Percentiles rank a stretch among this genome's conserved stretches.
phyloP scores from a whole-genome alignment of 345 rosid genomes.

The Clausena lansium region DNA sequence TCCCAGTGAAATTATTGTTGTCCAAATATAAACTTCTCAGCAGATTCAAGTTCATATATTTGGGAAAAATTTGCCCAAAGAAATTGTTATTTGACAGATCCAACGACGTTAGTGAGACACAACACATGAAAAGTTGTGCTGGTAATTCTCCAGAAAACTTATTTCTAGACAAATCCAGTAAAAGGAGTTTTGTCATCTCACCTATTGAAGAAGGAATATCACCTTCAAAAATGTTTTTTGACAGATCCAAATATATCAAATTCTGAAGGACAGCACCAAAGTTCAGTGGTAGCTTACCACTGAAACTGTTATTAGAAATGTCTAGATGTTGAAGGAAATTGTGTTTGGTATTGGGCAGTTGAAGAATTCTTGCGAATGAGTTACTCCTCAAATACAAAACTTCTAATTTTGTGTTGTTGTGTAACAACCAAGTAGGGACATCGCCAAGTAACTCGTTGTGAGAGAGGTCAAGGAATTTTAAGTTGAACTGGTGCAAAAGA shows the following conservation, averaged over 20 bases:
- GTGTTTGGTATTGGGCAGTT: neutral
- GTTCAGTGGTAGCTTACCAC: neutral
- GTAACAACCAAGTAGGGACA: neutral
- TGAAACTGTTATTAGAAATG: neutral
- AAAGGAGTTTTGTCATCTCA: neutral
- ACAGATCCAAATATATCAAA: neutral
- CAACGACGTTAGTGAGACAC: too few relatives aligned
- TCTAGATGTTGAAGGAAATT: neutral
- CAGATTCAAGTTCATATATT: neutral
- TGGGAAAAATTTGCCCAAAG: too few relatives aligned
- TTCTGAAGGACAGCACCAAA: neutral
- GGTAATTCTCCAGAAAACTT: neutral
- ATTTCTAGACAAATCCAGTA: neutral
- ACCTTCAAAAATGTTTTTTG: neutral
- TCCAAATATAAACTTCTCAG: neutral
- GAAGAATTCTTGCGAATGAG: neutral
- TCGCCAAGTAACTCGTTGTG: neutral
- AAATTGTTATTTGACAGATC: neutral
- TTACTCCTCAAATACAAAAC: neutral
- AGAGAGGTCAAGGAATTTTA: neutral
- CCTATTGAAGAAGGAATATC: neutral
- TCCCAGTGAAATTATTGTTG: neutral
- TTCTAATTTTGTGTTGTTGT: neutral
- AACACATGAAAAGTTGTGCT: accelerated
- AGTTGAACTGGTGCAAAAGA: neutral